Conservation (phyloP, 257 asterid genomes). For the Henckelia pumila region DNA sequence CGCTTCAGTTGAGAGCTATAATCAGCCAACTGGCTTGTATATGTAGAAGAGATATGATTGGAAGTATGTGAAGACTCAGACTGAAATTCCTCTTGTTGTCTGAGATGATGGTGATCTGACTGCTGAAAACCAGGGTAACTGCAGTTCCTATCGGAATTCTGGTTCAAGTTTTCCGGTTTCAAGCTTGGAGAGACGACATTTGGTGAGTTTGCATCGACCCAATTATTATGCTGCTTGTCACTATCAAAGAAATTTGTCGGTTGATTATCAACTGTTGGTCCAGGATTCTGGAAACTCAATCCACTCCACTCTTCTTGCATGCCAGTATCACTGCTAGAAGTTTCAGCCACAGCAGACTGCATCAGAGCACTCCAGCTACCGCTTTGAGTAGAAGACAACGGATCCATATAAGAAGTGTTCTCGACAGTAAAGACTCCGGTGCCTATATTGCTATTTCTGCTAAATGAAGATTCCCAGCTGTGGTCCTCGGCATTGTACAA, state of each 20-base stretch:
- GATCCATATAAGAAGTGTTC: constrained; percentile 29
- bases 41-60: constrained; percentile 34
- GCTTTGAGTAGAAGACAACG: constrained; percentile 47
- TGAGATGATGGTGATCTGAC: constrained; percentile 32
- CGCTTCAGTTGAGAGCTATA: constrained; percentile 42
- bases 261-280: constrained; percentile 49
- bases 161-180: constrained; percentile 39
- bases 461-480: constrained; percentile 48
- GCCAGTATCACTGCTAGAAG: constrained; percentile 68
- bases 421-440: constrained; percentile 35
- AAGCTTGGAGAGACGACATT: constrained; percentile 49
- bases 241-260: constrained; percentile 35
- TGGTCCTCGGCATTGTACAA: constrained; percentile 48
- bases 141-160: constrained; percentile 31
- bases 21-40: constrained; percentile 35
- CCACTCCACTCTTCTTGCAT: constrained; percentile 89
- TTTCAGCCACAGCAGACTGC: constrained; percentile 88
- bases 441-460: constrained; percentile 30
- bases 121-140: constrained; percentile 42
- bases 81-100: constrained; percentile 43
- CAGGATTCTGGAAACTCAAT: constrained; percentile 70
- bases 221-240: constrained; percentile 44
- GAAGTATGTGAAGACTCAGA: constrained; percentile 40
- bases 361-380: constrained; percentile 94
- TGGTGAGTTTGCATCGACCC: constrained; percentile 57